A percentile compares a stretch with the other conserved stretches of the same genome.
Conservation (phyloP, 495 filamentous ascomycete genomes). For the Emericellopsis terricola region DNA sequence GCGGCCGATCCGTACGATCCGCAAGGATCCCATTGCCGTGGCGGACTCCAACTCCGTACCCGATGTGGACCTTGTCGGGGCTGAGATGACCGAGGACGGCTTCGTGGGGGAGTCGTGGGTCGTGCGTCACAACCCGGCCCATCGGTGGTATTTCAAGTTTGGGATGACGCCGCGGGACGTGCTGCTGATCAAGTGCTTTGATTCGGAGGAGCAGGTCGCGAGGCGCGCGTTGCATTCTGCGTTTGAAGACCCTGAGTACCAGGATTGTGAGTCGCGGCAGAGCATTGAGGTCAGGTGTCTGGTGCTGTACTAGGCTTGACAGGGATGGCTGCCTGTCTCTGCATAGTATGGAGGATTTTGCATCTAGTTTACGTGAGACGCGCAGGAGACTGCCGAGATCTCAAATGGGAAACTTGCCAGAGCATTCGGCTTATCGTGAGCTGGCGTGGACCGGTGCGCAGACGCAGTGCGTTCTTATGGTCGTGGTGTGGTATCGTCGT, state of each 20-base stretch:
- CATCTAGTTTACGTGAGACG: too few relatives aligned
- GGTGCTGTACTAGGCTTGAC: constrained; percentile 37
- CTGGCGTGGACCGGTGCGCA: too few relatives aligned
- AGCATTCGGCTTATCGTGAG: too few relatives aligned
- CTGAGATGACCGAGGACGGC: constrained; percentile 57
- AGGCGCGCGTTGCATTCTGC: constrained; percentile 47
- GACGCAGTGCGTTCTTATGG: too few relatives aligned
- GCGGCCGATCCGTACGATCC: constrained; percentile 50
- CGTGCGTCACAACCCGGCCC: constrained; percentile 35
- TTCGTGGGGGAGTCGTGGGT: constrained; percentile 55
- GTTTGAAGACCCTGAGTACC: constrained; percentile 31
- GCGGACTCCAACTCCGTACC: constrained; percentile 40
- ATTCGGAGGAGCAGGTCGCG: constrained; percentile 41
- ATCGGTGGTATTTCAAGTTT: constrained; percentile 67
- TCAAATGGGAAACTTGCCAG: too few relatives aligned
- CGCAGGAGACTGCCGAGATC: too few relatives aligned
- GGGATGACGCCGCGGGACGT: constrained; percentile 45
- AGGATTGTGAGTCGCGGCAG: constrained; percentile 22
- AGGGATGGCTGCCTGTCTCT: too few relatives aligned
- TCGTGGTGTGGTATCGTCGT: too few relatives aligned
- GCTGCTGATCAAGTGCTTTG: constrained; percentile 54
- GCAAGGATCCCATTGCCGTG: constrained; percentile 42
- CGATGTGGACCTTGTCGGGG: constrained; percentile 46
- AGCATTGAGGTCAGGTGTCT: constrained; percentile 45
- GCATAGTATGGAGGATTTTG: too few relatives aligned